phyloP scores from a whole-genome alignment of 2,329 filamentous ascomycete species.

The Xylariaceae sp. region DNA sequence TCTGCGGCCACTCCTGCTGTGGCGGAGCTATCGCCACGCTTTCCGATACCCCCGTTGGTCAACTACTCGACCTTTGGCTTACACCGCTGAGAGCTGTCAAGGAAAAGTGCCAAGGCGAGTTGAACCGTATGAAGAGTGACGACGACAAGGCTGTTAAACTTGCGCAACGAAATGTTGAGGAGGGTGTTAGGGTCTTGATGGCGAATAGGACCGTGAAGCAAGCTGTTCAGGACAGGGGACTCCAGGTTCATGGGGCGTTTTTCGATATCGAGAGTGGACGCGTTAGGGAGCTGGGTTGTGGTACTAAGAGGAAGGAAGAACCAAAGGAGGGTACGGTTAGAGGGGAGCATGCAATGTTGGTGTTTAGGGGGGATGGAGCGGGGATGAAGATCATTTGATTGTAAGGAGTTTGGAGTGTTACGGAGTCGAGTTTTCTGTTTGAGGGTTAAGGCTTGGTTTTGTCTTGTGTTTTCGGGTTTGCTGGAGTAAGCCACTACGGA shows the following conservation, averaged over 20 bases:
- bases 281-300: conserved; percentile 48
- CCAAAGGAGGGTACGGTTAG: background rate
- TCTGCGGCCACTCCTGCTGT: conserved; percentile 68
- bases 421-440: too few species aligned
- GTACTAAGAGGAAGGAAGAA: conserved; percentile 30
- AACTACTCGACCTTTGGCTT: conserved; percentile 56
- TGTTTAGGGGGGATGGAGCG: background rate
- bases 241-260: conserved; percentile 75
- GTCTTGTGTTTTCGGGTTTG: too few species aligned
- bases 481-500: too few species aligned
- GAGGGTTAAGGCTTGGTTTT: too few species aligned
- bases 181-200: conserved; percentile 65
- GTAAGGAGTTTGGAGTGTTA: too few species aligned
- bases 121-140: conserved; percentile 53
- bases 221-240: conserved; percentile 65
- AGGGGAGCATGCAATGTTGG: background rate
- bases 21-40: conserved; percentile 64
- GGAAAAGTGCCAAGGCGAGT: conserved; percentile 50
- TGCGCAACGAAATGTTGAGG: conserved; percentile 73
- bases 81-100: conserved; percentile 48
- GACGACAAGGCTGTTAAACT: conserved; percentile 58
- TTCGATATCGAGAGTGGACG: conserved; percentile 60
- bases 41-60: conserved; percentile 44
- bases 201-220: conserved; percentile 68
- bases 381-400: background rate